Evolutionary conservation across 352 stramenopile genomes (phyloP), one percentile per base, ranked within the genome.

Genomic region (Phytophthora capsici): DNA sequence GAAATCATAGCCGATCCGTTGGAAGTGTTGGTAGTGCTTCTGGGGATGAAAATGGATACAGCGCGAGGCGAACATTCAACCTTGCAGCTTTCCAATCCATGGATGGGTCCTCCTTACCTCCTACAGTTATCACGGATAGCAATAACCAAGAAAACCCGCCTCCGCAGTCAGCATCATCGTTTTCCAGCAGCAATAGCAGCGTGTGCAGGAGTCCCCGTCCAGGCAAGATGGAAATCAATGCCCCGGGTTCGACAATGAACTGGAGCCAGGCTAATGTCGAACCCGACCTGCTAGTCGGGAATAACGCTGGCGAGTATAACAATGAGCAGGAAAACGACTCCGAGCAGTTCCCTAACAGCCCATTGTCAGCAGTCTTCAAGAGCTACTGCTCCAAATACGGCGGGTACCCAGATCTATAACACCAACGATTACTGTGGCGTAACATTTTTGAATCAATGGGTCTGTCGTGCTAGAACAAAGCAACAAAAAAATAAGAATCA

Each of bases 331-430:
- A 62, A 17, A 55, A 51, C 52, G 50, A 60, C 22, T 57, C 54
- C 7, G 62, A 81, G 6, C 63, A 70, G 20, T 23, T 66, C 10
- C 22, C 63, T 13, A 34, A 14, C 8, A 82, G 65, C 16, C 67
- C 78, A 10, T 71, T 64, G 22, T 68, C 66, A 44, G 69, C 74
- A 40, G 77, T 80, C 17, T 91, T 92, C 72, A 89, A 86, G 59
- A 82, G 77, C 53, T 93, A 93, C 43, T 95, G 87, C 80, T 95
- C 87, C 20, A 95, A 93, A 62, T 95, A 95, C 49, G 87, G 87
- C 38, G 87, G 87, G 14, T 95, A 95, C 34, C 80, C 85, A 52
- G 84, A 92, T 14, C 52, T 65, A 10, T 88, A 57, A 12, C 25
- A 28, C 25, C 2, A 28, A 28, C 25, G 25, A 28, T 37, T 36